Evolutionary conservation across 2,329 filamentous ascomycete species (phyloP), one percentile per base, ranked within the genome.

Genomic region (Cercospora sesami): DNA sequence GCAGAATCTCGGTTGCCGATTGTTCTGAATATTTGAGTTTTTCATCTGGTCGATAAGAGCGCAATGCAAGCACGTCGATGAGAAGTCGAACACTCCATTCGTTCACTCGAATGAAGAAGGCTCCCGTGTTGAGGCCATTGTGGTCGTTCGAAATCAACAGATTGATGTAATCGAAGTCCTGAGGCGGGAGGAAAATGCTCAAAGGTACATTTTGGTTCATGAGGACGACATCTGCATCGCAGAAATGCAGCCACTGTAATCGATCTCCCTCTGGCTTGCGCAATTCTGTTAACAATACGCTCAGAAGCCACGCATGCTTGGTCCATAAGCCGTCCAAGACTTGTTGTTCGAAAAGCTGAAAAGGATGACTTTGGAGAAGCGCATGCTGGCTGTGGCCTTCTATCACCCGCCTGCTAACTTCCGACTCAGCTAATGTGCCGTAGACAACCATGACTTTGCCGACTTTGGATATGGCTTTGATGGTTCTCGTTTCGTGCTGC

Each of bases 121-220:
- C 68, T 8, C 71, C 72, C 3, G 73, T 64, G 68, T 78, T 74
- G 57, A 80, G 64, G n/a, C 72, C 74, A 63, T 73, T 71, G 45
- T 69, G 63, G 57, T 77, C 73, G 42, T 72, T 70, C 5, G 74
- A 72, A 53, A 73, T 72, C 18, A 80, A 64, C 30, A 76, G 68
- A 30, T 75, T 67, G 63, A 77, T 62, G 21, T 73, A 59, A n/a
- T 70, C 57, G 45, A 71, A 70, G 2, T 60, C 42, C 14, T 66
- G 45, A 0, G 77, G 76, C 6, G 78, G 78, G 1, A 79, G 69
- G 68, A 79, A 79, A 21, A 71, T 68, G 9, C 77, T 73, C 30
- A 78, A 64, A 1, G 78, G 75, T 18, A 79, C 69, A 18, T 67
- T 48, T 7, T 71, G 71, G 36, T 79, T 78, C 55, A 76, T 65